Percentiles rank a stretch among this genome's conserved stretches.
phyloP scores from a whole-genome alignment of 2,329 filamentous ascomycete genomes.

The Penicillium aurantiogriseum region DNA sequence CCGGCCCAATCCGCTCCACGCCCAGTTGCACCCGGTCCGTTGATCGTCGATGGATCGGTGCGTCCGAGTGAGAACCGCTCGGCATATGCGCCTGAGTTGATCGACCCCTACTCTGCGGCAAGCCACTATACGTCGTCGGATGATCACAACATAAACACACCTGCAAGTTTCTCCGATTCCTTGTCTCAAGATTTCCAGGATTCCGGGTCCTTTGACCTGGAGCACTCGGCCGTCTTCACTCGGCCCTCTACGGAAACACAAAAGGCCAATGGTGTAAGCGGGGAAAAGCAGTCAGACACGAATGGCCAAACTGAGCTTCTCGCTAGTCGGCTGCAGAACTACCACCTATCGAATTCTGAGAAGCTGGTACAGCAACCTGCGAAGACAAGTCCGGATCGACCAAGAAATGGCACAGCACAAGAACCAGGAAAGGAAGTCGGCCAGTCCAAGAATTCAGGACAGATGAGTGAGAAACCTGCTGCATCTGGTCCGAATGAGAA shows the following conservation, averaged over 20 bases:
- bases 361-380: slow-evolving; percentile 27
- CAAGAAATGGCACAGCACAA: slow-evolving; percentile 21
- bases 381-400: slow-evolving; percentile 25
- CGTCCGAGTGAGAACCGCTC: slow-evolving; percentile 39
- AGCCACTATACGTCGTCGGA: slow-evolving; percentile 45
- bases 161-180: slow-evolving; percentile 39
- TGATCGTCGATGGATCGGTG: slow-evolving; percentile 50
- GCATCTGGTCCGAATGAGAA: slow-evolving; percentile 25
- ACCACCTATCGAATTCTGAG: slow-evolving; percentile 38
- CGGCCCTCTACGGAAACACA: slow-evolving; percentile 28
- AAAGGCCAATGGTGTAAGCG: slow-evolving; percentile 15
- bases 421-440: slow-evolving; percentile 30
- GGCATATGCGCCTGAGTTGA: slow-evolving; percentile 33
- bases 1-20: slow-evolving; percentile 24
- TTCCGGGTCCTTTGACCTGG: slow-evolving; percentile 36
- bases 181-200: slow-evolving; percentile 42
- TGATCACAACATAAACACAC: slow-evolving; percentile 37
- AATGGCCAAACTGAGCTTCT: slow-evolving; percentile 35
- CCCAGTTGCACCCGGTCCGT: slow-evolving; percentile 37
- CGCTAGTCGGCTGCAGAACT: slow-evolving; percentile 39
- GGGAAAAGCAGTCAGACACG: slow-evolving; percentile 19
- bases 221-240: slow-evolving; percentile 29
- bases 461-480: slow-evolving; percentile 26
- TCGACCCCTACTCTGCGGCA: slow-evolving; percentile 37
- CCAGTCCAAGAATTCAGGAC: slow-evolving; percentile 27